Percentiles rank a stretch among this genome's conserved stretches.
Conservation (phyloP, 352 stramenopile genomes). For the Thraustotheca clavata region DNA sequence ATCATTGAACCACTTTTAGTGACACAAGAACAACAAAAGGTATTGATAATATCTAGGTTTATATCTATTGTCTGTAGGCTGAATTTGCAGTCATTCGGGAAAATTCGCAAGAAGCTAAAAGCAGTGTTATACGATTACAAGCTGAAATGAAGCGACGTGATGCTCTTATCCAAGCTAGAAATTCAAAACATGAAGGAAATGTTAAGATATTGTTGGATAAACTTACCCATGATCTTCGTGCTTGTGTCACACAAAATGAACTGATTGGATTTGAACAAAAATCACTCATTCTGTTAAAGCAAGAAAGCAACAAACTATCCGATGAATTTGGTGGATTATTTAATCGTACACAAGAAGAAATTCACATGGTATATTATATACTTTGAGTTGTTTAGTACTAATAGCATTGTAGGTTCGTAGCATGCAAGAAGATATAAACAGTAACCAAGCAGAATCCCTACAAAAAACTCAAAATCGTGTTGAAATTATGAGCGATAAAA, state of each 20-base stretch:
- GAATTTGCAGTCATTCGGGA: slow-evolving; percentile 52
- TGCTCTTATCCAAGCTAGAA: slow-evolving; percentile 61
- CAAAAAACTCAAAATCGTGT: slow-evolving; percentile 14
- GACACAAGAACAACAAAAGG: slow-evolving; percentile 68
- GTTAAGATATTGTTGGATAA: slow-evolving; percentile 72
- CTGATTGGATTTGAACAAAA: slow-evolving; percentile 62
- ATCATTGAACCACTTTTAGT: slow-evolving; percentile 66
- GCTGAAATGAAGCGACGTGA: slow-evolving; percentile 77
- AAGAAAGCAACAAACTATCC: slow-evolving; percentile 4
- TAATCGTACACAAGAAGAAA: slow-evolving; percentile 8
- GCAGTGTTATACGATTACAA: slow-evolving; percentile 58
- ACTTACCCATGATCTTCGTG: slow-evolving; percentile 59
- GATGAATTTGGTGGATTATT: slow-evolving; percentile 19
- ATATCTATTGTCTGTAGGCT: neutral
- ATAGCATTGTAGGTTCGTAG: slow-evolving; percentile 1
- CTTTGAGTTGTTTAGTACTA: neutral
- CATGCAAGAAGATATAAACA: slow-evolving; percentile 77
- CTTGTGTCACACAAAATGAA: slow-evolving; percentile 70
- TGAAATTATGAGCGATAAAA: slow-evolving; percentile 10
- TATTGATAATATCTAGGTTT: slow-evolving; percentile 16
- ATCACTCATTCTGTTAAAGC: slow-evolving; percentile 14
- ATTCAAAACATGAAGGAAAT: slow-evolving; percentile 60
- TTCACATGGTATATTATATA: slow-evolving; percentile 9
- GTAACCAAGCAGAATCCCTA: slow-evolving; percentile 39
- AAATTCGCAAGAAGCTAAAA: slow-evolving; percentile 59